phyloP scores from a whole-genome alignment of 306 rosid genomes.

The Rosa chinensis region DNA sequence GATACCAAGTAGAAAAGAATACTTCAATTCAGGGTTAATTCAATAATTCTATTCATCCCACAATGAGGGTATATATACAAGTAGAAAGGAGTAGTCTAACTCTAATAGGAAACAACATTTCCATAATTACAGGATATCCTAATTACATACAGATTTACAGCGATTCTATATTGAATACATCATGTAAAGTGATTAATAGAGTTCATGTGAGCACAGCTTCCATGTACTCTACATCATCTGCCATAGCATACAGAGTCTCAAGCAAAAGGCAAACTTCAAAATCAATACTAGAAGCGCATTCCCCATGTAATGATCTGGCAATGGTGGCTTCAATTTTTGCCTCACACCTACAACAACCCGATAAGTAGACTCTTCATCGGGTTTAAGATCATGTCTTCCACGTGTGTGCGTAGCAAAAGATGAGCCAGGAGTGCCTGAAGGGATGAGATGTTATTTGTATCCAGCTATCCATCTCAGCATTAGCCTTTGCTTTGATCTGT shows the following conservation, averaged over 20 bases:
- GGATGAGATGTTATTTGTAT: slow-evolving; percentile 3
- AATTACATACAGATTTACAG: no score
- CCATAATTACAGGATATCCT: no score
- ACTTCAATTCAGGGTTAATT: no score
- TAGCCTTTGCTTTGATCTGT: slow-evolving; percentile 19
- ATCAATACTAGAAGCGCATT: slow-evolving; percentile 31
- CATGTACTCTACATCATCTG: slow-evolving; percentile 29
- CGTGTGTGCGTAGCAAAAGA: slow-evolving; percentile 2
- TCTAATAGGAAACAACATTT: no score
- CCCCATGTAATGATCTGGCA: slow-evolving; percentile 31
- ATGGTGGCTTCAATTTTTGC: slow-evolving; percentile 24
- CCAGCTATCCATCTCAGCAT: slow-evolving; percentile 14
- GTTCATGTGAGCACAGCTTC: slow-evolving; percentile 9
- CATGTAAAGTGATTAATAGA: not conserved
- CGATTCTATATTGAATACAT: no score
- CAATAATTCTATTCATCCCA: no score
- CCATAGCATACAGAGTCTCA: slow-evolving; percentile 36
- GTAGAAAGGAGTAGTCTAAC: no score
- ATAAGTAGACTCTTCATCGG: not conserved
- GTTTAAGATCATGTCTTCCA: not conserved
- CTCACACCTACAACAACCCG: not conserved
- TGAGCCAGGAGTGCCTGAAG: slow-evolving; percentile 11
- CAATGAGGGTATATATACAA: no score
- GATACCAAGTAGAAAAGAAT: no score
- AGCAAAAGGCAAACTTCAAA: slow-evolving; percentile 37